Evolutionary conservation across 768 basidiomycete species (phyloP).

Genomic region (Lentinus brumalis): DNA sequence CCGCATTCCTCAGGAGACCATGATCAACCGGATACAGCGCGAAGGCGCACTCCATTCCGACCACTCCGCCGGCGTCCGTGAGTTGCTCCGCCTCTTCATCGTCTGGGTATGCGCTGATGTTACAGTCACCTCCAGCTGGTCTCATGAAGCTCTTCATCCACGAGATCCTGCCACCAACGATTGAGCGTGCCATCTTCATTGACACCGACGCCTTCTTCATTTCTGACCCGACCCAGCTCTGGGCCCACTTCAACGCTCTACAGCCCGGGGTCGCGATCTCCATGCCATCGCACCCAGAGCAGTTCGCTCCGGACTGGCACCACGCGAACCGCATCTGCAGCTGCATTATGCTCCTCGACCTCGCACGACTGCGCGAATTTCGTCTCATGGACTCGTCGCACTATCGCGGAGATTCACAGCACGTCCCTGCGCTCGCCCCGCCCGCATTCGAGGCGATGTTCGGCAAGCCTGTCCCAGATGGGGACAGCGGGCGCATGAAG

Average conservation of each 20-base stretch:
- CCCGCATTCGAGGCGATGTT: constrained; percentile 47
- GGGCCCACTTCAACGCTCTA: constrained; percentile 42
- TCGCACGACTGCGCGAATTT: constrained; percentile 43
- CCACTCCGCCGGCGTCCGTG: constrained; percentile 51
- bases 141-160: constrained; percentile 58
- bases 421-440: constrained; percentile 38
- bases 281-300: constrained; percentile 49
- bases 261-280: constrained; percentile 40
- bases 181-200: constrained; percentile 49
- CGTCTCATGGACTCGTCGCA: constrained; percentile 50
- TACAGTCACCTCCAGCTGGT: constrained; percentile 36
- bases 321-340: constrained; percentile 51
- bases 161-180: constrained; percentile 46
- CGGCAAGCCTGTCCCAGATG: constrained; percentile 38
- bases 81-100: constrained; percentile 25
- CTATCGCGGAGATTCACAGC: constrained; percentile 30
- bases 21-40: constrained; percentile 45
- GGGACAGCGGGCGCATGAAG: constrained; percentile 28
- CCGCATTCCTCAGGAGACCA: constrained; percentile 40
- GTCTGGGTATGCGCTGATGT: not conserved
- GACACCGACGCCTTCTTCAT: constrained; percentile 57
- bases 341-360: constrained; percentile 54
- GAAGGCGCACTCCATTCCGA: constrained; percentile 48
- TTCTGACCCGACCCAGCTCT: constrained; percentile 47
- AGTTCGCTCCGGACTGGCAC: constrained; percentile 42